A percentile compares a stretch with the other conserved stretches of the same genome.
These are phyloP conservation scores for Amanita molliuscula DNA, from an alignment of 768 basidiomycete species.

Conservation along the genomic window DNA sequence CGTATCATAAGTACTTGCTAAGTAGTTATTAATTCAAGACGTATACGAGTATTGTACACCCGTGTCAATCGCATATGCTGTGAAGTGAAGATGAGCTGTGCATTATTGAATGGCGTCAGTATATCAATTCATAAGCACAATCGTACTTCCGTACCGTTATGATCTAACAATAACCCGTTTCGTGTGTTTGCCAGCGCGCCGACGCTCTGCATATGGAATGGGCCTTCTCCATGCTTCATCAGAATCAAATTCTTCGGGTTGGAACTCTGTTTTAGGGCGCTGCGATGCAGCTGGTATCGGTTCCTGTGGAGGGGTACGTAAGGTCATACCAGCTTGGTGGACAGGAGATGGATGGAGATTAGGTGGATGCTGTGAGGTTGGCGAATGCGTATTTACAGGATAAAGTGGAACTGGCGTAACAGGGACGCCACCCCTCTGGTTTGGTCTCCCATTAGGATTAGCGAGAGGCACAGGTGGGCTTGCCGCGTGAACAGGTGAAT, in stretches of 20 bases:
- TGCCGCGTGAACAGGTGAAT: constrained; percentile 24
- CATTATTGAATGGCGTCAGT: background rate
- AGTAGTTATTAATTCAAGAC: constrained; percentile 2
- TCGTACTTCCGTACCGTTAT: constrained; percentile 15
- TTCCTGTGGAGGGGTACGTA: constrained; percentile 41
- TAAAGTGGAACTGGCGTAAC: constrained; percentile 24
- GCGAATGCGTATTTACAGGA: constrained; percentile 20
- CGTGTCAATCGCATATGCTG: background rate
- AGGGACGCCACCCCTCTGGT: constrained; percentile 21
- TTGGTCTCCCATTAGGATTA: constrained; percentile 22
- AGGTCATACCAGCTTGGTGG: constrained; percentile 22
- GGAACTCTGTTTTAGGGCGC: constrained; percentile 25
- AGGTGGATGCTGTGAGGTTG: constrained; percentile 17
- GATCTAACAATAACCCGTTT: constrained; percentile 55
- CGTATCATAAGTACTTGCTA: background rate
- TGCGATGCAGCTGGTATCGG: constrained; percentile 21
- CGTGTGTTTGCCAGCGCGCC: constrained; percentile 76
- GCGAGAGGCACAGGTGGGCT: constrained; percentile 18
- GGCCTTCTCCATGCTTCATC: constrained; percentile 69
- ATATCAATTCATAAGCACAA: background rate
- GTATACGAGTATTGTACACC: constrained; percentile 4
- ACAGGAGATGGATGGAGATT: constrained; percentile 24
- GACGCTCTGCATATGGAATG: constrained; percentile 63
- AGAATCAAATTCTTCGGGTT: constrained; percentile 42
- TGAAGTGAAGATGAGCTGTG: background rate